Evolutionary conservation across 352 stramenopile genomes (phyloP), one percentile per base, ranked within the genome.

Genomic region (Phytophthora megakarya): DNA sequence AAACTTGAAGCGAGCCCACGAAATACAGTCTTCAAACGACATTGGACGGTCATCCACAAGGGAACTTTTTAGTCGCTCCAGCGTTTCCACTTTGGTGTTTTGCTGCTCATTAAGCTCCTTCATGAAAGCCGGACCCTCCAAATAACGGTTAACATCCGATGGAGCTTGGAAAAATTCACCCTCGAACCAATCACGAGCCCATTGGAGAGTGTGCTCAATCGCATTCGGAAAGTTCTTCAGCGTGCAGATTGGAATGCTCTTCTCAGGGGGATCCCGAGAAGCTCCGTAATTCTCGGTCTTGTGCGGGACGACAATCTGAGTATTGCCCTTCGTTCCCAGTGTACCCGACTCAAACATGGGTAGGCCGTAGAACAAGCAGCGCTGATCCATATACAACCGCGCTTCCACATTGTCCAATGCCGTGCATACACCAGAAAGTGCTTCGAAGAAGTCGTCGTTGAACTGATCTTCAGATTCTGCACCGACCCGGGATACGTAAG

Each of bases 151-250:
- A 25, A 98, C 97, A 71, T 99, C 97, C 30, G 98, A 96, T 6
- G 96, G 90, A 12, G 86, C 88, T 66, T 99, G 96, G 67, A 98
- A 98, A 78, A 99, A 99, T 50, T 96, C 90, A 19, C 97, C 97
- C 77, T 99, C 97, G 76, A 99, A 99, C 86, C 95, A 99, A 77
- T 99, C 97, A 33, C 98, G 90, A 22, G 97, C 97, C 97, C 97
- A 99, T 72, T 99, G 96, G 15, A 99, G 75, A 15, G 96, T 99
- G 80, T 99, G 98, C 62, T 99, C 96, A 70, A 99, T 99, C 43
- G 98, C 93, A 75, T 99, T 99, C 3, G 98, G 98, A 67, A 99
- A 99, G 80, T 99, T 99, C 81, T 99, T 99, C 19, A 99, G 81
- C 1, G 98, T 99, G 70, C 98, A 99, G 48, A 99, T 97, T 9